Conservation (phyloP, 208 protist genomes). For the Leishmania mexicana region DNA sequence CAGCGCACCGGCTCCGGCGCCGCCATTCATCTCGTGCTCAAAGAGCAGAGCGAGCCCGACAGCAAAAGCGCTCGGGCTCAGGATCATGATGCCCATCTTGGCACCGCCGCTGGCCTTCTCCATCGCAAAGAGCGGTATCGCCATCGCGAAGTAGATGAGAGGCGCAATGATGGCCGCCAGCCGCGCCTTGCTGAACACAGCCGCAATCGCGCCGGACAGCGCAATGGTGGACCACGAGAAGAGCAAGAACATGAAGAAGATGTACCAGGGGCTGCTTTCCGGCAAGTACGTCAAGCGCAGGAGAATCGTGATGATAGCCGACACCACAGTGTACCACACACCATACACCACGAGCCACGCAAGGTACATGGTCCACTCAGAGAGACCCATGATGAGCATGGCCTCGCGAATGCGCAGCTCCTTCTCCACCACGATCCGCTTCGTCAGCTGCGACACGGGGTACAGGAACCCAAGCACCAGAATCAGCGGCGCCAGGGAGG, state of each 20-base stretch:
- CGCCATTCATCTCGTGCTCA: constrained; percentile 42
- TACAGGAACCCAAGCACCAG: constrained; percentile 78
- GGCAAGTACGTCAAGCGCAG: constrained; percentile 50
- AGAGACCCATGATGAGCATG: constrained; percentile 85
- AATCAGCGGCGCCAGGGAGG: constrained; percentile 45
- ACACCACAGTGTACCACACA: constrained; percentile 40
- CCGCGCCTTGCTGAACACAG: constrained; percentile 75
- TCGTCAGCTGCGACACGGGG: constrained; percentile 64
- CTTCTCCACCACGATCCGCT: constrained; percentile 80
- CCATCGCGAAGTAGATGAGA: constrained; percentile 71
- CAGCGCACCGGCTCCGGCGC: constrained; percentile 29
- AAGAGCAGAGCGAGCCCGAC: constrained; percentile 57
- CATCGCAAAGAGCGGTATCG: constrained; percentile 43
- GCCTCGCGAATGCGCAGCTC: constrained; percentile 77
- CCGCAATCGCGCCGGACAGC: constrained; percentile 41
- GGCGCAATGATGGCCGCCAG: constrained; percentile 65
- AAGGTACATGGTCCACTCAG: constrained; percentile 48
- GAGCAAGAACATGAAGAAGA: constrained; percentile 65
- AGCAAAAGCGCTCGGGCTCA: constrained; percentile 47
- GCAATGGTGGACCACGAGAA: constrained; percentile 42
- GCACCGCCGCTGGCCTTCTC: constrained; percentile 15
- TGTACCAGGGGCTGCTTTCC: constrained; percentile 24
- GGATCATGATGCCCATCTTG: constrained; percentile 29
- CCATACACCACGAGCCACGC: constrained; percentile 53
- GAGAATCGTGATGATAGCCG: constrained; percentile 55